A percentile compares a stretch with the other conserved stretches of the same genome.
Conservation (phyloP, 1,284 basidiomycete species). For the Cutaneotrichosporon dermatis region DNA sequence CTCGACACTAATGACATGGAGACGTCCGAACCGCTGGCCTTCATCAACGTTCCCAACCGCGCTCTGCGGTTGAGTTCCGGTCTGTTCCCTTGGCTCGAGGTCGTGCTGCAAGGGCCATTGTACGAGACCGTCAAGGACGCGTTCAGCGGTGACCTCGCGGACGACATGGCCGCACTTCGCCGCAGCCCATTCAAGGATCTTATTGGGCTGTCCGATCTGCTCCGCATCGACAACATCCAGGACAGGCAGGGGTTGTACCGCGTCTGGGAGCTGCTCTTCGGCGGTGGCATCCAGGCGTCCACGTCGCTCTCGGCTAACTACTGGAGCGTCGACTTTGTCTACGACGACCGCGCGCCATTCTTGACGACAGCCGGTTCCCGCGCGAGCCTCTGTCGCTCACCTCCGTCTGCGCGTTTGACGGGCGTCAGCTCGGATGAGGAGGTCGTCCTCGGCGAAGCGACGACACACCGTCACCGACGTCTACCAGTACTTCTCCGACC, state of each 20-base stretch:
- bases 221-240: slow-evolving; percentile 30
- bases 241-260: slow-evolving; percentile 32
- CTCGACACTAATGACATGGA: slow-evolving; percentile 19
- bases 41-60: slow-evolving; percentile 30
- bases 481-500: slow-evolving; percentile 34
- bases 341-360: slow-evolving; percentile 33
- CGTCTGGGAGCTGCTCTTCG: slow-evolving; percentile 38
- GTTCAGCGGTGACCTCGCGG: slow-evolving; percentile 13
- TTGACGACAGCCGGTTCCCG: slow-evolving; percentile 36
- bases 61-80: slow-evolving; percentile 30
- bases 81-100: slow-evolving; percentile 40
- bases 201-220: slow-evolving; percentile 36
- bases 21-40: slow-evolving; percentile 17
- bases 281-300: slow-evolving; percentile 30
- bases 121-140: slow-evolving; percentile 22
- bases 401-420: slow-evolving; percentile 28
- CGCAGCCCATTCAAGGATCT: slow-evolving; percentile 42
- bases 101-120: slow-evolving; percentile 34
- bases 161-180: slow-evolving; percentile 22
- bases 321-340: slow-evolving; percentile 38
- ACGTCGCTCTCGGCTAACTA: slow-evolving; percentile 34
- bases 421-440: slow-evolving; percentile 22
- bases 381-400: slow-evolving; percentile 26
- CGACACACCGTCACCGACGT: slow-evolving; percentile 26
- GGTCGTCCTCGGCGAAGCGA: slow-evolving; percentile 13